Evolutionary conservation across 2,329 filamentous ascomycete species (phyloP).

Genomic region (Pseudohalonectria lignicola): DNA sequence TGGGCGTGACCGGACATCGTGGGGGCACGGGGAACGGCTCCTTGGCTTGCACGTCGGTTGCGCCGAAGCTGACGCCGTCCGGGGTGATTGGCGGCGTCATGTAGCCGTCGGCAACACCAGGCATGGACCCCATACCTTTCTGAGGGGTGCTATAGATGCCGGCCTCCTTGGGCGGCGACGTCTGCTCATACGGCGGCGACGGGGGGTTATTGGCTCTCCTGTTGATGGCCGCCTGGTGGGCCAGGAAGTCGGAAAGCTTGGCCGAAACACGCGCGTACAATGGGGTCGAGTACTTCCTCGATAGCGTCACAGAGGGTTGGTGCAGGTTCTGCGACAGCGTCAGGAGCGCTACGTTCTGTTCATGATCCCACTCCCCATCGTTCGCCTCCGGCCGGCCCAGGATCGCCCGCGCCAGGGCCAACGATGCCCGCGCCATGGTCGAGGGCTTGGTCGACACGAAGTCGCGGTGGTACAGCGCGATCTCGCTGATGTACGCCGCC

Average conservation of each 20-base stretch:
- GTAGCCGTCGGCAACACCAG: slow-evolving; percentile 59
- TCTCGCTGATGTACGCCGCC: slow-evolving; percentile 88
- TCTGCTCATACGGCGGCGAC: slow-evolving; percentile 43
- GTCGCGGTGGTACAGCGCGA: slow-evolving; percentile 90
- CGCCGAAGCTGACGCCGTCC: slow-evolving; percentile 49
- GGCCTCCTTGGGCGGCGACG: slow-evolving; percentile 37
- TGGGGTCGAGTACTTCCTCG: slow-evolving; percentile 47
- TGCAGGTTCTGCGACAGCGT: slow-evolving; percentile 48
- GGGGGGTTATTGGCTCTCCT: slow-evolving; percentile 37
- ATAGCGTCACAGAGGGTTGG: slow-evolving; percentile 45
- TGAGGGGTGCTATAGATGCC: slow-evolving; percentile 68
- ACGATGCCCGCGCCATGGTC: slow-evolving; percentile 76
- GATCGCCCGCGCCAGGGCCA: slow-evolving; percentile 79
- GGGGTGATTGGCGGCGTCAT: slow-evolving; percentile 81
- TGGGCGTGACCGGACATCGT: slow-evolving; percentile 52
- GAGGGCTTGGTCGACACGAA: slow-evolving; percentile 91
- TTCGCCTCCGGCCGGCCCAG: slow-evolving; percentile 68
- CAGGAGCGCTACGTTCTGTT: slow-evolving; percentile 56
- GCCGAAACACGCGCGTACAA: slow-evolving; percentile 41
- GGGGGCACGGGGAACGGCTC: slow-evolving; percentile 35
- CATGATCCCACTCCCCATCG: slow-evolving; percentile 66
- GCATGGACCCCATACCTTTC: slow-evolving; percentile 56
- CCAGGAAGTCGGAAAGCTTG: slow-evolving; percentile 47
- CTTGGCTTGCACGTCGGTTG: slow-evolving; percentile 28
- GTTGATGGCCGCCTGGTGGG: slow-evolving; percentile 45